Conservation (phyloP, 2,329 filamentous ascomycete genomes). For the Thelonectria olida region DNA sequence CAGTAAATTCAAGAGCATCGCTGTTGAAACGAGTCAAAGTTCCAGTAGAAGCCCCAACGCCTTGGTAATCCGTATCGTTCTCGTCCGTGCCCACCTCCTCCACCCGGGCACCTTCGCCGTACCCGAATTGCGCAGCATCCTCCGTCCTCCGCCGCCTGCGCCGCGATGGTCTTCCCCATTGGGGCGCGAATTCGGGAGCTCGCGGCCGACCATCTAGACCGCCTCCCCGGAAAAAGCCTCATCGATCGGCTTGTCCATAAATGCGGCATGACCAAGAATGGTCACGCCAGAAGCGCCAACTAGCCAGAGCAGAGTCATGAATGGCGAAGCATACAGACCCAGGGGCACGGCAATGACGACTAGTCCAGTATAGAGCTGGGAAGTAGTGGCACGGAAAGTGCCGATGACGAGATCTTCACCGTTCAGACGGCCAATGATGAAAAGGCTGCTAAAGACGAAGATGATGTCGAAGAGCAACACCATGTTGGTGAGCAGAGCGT, state of each 20-base stretch:
- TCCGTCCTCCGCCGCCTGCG: slow-evolving; percentile 74
- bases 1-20: slow-evolving; percentile 70
- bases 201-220: slow-evolving; percentile 99
- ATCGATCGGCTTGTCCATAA: slow-evolving; percentile 99
- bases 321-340: slow-evolving; percentile 84
- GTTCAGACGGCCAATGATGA: slow-evolving; percentile 87
- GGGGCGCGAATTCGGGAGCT: slow-evolving; percentile 94
- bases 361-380: slow-evolving; percentile 92
- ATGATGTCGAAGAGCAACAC: slow-evolving; percentile 91
- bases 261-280: slow-evolving; percentile 91
- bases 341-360: slow-evolving; percentile 85
- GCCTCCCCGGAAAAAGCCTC: slow-evolving; percentile 99
- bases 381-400: slow-evolving; percentile 82
- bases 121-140: slow-evolving; percentile 51
- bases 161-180: slow-evolving; percentile 99
- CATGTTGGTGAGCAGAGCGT: slow-evolving; percentile 89
- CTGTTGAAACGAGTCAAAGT: slow-evolving; percentile 62
- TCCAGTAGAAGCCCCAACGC: slow-evolving; percentile 58
- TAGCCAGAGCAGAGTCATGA: slow-evolving; percentile 90
- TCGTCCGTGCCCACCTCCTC: slow-evolving; percentile 75
- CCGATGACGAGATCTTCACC: slow-evolving; percentile 90
- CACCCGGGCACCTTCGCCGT: slow-evolving; percentile 55
- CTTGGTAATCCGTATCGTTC: slow-evolving; percentile 64
- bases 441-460: slow-evolving; percentile 87
- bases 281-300: slow-evolving; percentile 94